Conservation (phyloP, 441 rosid genomes). For the Gossypium schwendimanii region DNA sequence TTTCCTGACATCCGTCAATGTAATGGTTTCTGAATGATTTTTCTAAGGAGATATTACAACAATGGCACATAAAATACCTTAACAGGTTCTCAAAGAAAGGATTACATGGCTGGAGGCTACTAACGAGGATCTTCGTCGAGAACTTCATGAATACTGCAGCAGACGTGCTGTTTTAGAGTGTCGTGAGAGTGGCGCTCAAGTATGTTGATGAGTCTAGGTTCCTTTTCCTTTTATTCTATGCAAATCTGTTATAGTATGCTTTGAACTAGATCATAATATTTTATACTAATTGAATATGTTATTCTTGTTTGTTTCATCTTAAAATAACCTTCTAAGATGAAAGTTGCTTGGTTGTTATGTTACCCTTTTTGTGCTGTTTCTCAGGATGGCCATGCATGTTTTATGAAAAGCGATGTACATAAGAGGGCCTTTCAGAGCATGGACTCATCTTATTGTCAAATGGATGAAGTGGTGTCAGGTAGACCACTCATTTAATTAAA, state of each 20-base stretch:
- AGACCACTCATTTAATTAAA: conserved; percentile 9
- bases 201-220: conserved; percentile 15
- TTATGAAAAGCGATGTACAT: conserved; percentile 41
- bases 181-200: conserved; percentile 38
- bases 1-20: neutral
- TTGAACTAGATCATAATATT: neutral
- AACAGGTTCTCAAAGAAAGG: conserved; percentile 48
- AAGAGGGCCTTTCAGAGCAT: conserved; percentile 62
- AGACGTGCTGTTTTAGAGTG: conserved; percentile 38
- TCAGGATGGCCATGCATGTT: conserved; percentile 36
- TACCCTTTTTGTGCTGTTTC: conserved; percentile 9
- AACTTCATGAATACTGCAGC: conserved; percentile 54
- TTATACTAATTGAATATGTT: conserved; percentile 11
- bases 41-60: neutral
- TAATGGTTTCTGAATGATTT: neutral
- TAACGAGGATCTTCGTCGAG: conserved; percentile 50
- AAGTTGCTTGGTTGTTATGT: conserved; percentile 1
- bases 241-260: neutral
- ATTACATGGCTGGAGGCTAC: conserved; percentile 52
- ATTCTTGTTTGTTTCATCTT: neutral
- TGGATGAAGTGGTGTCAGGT: conserved; percentile 50
- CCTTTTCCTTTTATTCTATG: neutral
- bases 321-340: neutral
- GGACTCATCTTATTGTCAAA: conserved; percentile 47
- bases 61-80: neutral